phyloP scores from a whole-genome alignment of 2,329 filamentous ascomycete genomes.

The Incumbomyces delicatus region DNA sequence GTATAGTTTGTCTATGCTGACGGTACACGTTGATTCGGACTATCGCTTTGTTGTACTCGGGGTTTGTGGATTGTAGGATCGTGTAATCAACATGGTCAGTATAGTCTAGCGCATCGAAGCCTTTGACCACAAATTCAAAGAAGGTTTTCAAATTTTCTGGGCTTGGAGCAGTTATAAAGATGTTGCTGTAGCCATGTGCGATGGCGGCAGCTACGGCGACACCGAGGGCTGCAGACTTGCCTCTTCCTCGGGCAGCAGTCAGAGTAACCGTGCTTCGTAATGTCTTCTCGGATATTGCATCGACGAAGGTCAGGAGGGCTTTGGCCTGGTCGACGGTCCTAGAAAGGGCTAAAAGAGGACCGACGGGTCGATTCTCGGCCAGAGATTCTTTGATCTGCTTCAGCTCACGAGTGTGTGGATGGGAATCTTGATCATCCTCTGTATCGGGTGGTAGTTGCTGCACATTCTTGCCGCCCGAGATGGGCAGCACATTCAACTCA shows the following conservation, averaged over 20 bases:
- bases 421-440: slow-evolving; percentile 61
- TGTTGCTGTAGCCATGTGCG: slow-evolving; percentile 95
- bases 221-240: slow-evolving; percentile 92
- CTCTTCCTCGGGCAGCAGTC: slow-evolving; percentile 86
- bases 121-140: slow-evolving; percentile 97
- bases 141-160: slow-evolving; percentile 97
- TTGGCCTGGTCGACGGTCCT: slow-evolving; percentile 94
- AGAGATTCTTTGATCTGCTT: slow-evolving; percentile 79
- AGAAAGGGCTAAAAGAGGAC: slow-evolving; percentile 71
- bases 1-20: slow-evolving; percentile 92
- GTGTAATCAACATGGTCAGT: slow-evolving; percentile 94
- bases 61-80: slow-evolving; percentile 95
- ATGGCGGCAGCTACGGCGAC: slow-evolving; percentile 89
- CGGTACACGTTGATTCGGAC: slow-evolving; percentile 93
- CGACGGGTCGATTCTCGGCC: slow-evolving; percentile 75
- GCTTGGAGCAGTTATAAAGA: slow-evolving; percentile 96
- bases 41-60: slow-evolving; percentile 98
- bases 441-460: slow-evolving; percentile 69
- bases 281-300: slow-evolving; percentile 93
- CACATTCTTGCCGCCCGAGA: slow-evolving; percentile 88
- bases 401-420: slow-evolving; percentile 63
- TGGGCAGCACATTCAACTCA: slow-evolving; percentile 92
- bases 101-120: slow-evolving; percentile 89
- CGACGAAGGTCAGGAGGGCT: slow-evolving; percentile 90
- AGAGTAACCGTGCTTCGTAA: slow-evolving; percentile 85